Evolutionary conservation across 1,284 basidiomycete genomes (phyloP), one percentile per base, ranked within the genome.

Genomic region (Vanrija humicola): DNA sequence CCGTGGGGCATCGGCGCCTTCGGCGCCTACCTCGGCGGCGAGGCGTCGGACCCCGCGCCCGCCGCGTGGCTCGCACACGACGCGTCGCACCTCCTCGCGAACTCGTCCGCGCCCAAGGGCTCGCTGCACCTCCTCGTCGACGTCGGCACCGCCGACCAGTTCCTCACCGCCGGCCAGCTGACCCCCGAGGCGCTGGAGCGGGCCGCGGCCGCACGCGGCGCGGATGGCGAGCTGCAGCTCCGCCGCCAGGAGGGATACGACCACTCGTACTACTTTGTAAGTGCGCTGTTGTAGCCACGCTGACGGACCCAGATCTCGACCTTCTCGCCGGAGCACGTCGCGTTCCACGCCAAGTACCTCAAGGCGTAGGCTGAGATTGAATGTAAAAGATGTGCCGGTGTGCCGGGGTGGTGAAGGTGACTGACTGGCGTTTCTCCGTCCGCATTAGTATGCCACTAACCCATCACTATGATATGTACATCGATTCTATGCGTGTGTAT

Each of bases 1-100:
- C 86, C 88, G 0, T 97, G 95, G 94, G 95, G 96, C 29, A 80
- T 87, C 66, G 96, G 95, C 72, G 94, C 93, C 0, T 97, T 98
- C 78, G 70, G 67, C 5, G 90, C 90, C n/a, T 98, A 97, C 78
- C 83, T 98, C 48, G 38, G 50, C 12, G 49, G 59, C 12, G 52
- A 58, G 21, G 64, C 67, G 9, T 64, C 63, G n/a, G n/a, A n/a
- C n/a, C n/a, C n/a, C n/a, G n/a, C 86, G 18, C 84, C 68, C 75
- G 75, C 61, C 28, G 67, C 68, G 53, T 75, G 73, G 73, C 56
- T 65, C 1, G 54, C 38, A 42, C 90, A 96, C 72, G 95, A 98
- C 74, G 89, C 95, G 12, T 89, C 89, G 7, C 83, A 88, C 68
- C 82, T 98, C 47, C 84, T 98, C 56, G 66, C 80, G n/a, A 80